These are phyloP conservation scores for Trypanosoma platydactyli DNA, from an alignment of 208 protist genomes.

Conservation along the genomic window DNA sequence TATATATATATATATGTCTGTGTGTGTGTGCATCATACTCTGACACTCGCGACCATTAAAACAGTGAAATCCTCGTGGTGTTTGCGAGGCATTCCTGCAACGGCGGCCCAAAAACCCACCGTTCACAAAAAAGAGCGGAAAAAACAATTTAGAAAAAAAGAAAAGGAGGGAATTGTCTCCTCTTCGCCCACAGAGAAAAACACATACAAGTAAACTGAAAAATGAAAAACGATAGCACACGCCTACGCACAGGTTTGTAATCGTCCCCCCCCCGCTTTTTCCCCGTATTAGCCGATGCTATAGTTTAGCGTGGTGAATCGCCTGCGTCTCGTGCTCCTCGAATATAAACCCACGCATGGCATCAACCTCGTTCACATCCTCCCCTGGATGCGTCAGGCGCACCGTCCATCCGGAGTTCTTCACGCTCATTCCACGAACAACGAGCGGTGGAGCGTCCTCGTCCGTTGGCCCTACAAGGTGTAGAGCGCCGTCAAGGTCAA, in stretches of 20 bases:
- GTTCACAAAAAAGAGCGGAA: too few relatives aligned
- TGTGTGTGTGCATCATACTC: background rate
- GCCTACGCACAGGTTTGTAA: too few relatives aligned
- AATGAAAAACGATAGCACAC: background rate
- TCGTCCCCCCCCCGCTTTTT: too few relatives aligned
- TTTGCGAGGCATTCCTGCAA: too few relatives aligned
- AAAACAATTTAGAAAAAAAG: too few relatives aligned
- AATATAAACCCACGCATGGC: constrained; percentile 84
- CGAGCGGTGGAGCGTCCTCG: constrained; percentile 30
- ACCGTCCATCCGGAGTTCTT: constrained; percentile 58
- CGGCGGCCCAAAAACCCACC: too few relatives aligned
- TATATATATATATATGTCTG: constrained; percentile 19
- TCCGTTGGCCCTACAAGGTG: constrained; percentile 51
- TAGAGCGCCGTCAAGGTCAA: constrained; percentile 69
- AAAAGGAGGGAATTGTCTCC: too few relatives aligned
- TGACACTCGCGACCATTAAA: too few relatives aligned
- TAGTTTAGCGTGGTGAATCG: constrained; percentile 14
- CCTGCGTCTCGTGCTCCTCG: constrained; percentile 38
- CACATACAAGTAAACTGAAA: background rate
- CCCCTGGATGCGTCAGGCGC: constrained; percentile 19
- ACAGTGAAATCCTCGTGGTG: too few relatives aligned
- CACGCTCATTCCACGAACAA: constrained; percentile 48
- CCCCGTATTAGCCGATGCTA: too few relatives aligned
- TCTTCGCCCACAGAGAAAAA: background rate
- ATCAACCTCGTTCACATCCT: constrained; percentile 38